A percentile compares a stretch with the other conserved stretches of the same genome.
phyloP scores from a whole-genome alignment of 768 basidiomycete genomes.

The Ramaria rubella region DNA sequence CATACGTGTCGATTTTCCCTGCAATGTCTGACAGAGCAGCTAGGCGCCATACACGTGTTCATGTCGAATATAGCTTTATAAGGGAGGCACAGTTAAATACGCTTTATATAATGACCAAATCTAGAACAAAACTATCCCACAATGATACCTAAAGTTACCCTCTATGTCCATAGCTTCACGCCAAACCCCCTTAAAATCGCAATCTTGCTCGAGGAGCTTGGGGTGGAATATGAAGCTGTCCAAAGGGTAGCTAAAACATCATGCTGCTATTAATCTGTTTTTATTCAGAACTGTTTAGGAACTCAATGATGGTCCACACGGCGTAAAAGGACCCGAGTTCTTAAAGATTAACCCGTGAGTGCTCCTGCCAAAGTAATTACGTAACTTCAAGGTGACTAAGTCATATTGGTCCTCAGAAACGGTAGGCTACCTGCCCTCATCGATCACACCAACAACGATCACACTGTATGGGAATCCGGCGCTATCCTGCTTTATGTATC shows the following conservation, averaged over 20 bases:
- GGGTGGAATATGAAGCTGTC: not conserved
- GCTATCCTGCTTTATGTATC: conserved; percentile 81
- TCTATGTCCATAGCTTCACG: not conserved
- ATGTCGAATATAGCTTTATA: too few species aligned
- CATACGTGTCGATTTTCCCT: too few species aligned
- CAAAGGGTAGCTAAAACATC: not conserved
- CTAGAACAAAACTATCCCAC: too few species aligned
- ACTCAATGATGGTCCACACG: not conserved
- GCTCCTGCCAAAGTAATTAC: too few species aligned
- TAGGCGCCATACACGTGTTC: too few species aligned
- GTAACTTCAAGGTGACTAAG: too few species aligned
- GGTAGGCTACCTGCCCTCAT: conserved; percentile 61
- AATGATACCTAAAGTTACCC: conserved; percentile 2
- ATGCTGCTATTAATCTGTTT: too few species aligned
- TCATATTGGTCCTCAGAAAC: conserved; percentile 30
- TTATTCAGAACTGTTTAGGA: not conserved
- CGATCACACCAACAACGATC: conserved; percentile 49
- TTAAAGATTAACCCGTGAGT: conserved; percentile 7
- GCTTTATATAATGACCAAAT: too few species aligned
- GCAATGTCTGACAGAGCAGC: too few species aligned
- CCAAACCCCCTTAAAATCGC: conserved; percentile 4
- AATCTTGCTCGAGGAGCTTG: conserved; percentile 4
- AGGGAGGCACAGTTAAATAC: too few species aligned
- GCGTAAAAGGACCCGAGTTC: conserved; percentile 1
- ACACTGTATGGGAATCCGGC: conserved; percentile 66